phyloP scores from a whole-genome alignment of 2,329 filamentous ascomycete species.

The Nectriaceae sp. region DNA sequence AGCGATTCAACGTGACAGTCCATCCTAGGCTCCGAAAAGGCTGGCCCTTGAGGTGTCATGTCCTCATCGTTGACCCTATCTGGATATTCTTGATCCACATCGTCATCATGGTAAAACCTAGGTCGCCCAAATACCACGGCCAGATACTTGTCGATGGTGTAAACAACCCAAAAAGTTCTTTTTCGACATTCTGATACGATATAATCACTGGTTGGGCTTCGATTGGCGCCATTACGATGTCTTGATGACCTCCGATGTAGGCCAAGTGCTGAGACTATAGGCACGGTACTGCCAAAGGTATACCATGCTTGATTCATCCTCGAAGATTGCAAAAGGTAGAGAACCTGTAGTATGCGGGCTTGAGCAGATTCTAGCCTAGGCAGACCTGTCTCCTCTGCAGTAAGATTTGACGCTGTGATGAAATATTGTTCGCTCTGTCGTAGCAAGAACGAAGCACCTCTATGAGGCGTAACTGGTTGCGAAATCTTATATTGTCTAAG shows the following conservation, averaged over 20 bases:
- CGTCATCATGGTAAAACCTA: slow-evolving; percentile 60
- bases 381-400: slow-evolving; percentile 25
- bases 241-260: slow-evolving; percentile 18
- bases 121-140: slow-evolving; percentile 64
- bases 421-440: slow-evolving; percentile 28
- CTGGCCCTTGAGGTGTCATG: slow-evolving; percentile 45
- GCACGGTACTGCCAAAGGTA: slow-evolving; percentile 21
- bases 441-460: slow-evolving; percentile 10
- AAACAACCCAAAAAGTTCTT: slow-evolving; percentile 61
- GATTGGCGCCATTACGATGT: slow-evolving; percentile 4
- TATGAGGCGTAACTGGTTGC: background rate
- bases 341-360: slow-evolving; percentile 20
- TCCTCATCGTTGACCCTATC: slow-evolving; percentile 57
- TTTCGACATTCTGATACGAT: slow-evolving; percentile 52
- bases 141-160: slow-evolving; percentile 63
- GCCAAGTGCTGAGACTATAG: slow-evolving; percentile 21
- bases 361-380: slow-evolving; percentile 27
- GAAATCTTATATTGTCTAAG: slow-evolving; percentile 44
- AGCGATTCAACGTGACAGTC: slow-evolving; percentile 51
- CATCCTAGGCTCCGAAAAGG: slow-evolving; percentile 25
- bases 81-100: slow-evolving; percentile 61
- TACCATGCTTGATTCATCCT: slow-evolving; percentile 29
- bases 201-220: slow-evolving; percentile 34
- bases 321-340: slow-evolving; percentile 23
- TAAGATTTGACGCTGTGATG: slow-evolving; percentile 19